Base-by-base conservation (phyloP, 176 grass and related monocot genomes). In the Guadua angustifolia region DNA sequence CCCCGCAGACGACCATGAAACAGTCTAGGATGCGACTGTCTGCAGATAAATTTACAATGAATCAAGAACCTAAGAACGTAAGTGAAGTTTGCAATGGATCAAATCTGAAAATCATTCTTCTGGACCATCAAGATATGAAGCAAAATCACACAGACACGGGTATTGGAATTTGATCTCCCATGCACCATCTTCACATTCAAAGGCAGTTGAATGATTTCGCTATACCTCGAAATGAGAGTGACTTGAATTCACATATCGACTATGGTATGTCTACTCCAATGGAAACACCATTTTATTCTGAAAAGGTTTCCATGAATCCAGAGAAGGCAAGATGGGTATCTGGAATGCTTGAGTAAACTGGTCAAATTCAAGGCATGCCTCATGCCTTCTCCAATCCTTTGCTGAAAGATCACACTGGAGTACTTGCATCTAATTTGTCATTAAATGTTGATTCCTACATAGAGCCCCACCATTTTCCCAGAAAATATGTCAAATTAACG, bases 351-450 rank as follows among this genome's bases (percentile, higher is more conserved):
- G 92, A 86, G 39, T 79, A 69, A 67, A 19, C 32, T 65, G 70
- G 60, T 18, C 71, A 83, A 82, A 67, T 71, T 88, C 69, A 79
- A 66, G 77, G 85, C 60, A 88, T 93, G 85, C 68, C 87, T 49
- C 92, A 91, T 92, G 87, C 84, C 69, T 94, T 73, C 22, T 95
- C 96, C 2, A 88, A 95, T 78, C 88, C 96, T 82, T 65, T 90
- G 72, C 26, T 94, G 46, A 88, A 89, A 42, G 86, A 81, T 69
- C 66, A 32, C 26, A 58, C 38, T 69, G 79, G 74, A 22, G 53
- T 45, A 42, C 76, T 58, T 78, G 70, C 77, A 57, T 83, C 93
- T 21, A 91, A 77, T 77, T 71, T 88, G n/a, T 86, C 88, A 63
- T 80, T 79, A 77, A 47, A 65, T 66, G 53, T 79, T 74, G 82